phyloP scores from a whole-genome alignment of 192 early-diverging fungal species.

The Entomortierella chlamydospora region DNA sequence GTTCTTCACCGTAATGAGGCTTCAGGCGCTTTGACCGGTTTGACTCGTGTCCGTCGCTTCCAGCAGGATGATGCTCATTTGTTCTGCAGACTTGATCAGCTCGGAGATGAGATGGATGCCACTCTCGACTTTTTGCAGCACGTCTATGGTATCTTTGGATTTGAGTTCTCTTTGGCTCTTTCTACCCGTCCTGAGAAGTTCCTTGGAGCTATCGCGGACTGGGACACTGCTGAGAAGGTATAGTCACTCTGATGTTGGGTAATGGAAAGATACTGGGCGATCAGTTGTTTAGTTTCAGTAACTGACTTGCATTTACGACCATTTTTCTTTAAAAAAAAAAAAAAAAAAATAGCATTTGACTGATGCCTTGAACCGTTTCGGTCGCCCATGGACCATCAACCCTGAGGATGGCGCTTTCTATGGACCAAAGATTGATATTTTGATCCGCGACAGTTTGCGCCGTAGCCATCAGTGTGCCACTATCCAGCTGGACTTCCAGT shows the following conservation, averaged over 20 bases:
- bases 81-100: slow-evolving; percentile 92
- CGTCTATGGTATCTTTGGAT: slow-evolving; percentile 95
- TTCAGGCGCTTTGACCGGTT: slow-evolving; percentile 92
- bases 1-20: slow-evolving; percentile 96
- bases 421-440: slow-evolving; percentile 99
- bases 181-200: slow-evolving; percentile 98
- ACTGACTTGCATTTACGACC: not conserved
- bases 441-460: slow-evolving; percentile 91
- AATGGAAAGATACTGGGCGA: not conserved
- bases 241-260: not conserved
- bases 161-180: slow-evolving; percentile 89
- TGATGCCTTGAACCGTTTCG: slow-evolving; percentile 83
- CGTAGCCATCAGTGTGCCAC: slow-evolving; percentile 97
- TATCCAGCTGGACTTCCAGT: slow-evolving; percentile 98
- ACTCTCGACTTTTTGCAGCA: slow-evolving; percentile 90
- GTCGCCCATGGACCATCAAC: slow-evolving; percentile 87
- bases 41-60: slow-evolving; percentile 98
- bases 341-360: slow-evolving; percentile 65
- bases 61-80: slow-evolving; percentile 99
- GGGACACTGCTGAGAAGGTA: slow-evolving; percentile 92
- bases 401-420: slow-evolving; percentile 99
- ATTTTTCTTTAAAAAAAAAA: not conserved
- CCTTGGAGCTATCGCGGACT: slow-evolving; percentile 89
- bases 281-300: not conserved
- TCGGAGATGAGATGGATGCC: slow-evolving; percentile 84